A percentile compares a stretch with the other conserved stretches of the same genome.
Conservation (phyloP, 805 yeast genomes). For the Saturnispora galanensis region DNA sequence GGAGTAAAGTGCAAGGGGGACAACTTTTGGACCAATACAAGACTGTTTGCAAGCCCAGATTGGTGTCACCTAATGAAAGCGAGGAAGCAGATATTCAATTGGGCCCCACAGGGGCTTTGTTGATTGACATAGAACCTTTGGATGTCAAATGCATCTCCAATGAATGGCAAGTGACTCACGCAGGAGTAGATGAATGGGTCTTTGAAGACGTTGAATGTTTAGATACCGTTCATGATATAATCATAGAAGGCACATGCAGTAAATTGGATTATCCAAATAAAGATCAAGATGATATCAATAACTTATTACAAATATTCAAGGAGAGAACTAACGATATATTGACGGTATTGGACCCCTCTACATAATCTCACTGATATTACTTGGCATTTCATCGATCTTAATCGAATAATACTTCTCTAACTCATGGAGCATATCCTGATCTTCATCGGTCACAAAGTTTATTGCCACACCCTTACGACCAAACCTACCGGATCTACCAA, state of each 20-base stretch:
- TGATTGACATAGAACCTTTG: background rate
- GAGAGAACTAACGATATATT: constrained; percentile 3
- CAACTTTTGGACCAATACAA: too few species aligned
- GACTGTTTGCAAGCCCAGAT: too few species aligned
- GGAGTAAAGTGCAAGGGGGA: too few species aligned
- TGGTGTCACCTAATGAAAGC: background rate
- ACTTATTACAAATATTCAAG: constrained; percentile 4
- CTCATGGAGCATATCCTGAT: constrained; percentile 63
- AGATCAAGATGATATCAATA: background rate
- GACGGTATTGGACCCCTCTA: constrained; percentile 5
- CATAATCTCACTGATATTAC: constrained; percentile 37
- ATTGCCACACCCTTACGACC: constrained; percentile 98
- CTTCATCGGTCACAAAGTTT: constrained; percentile 80
- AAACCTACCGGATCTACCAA: constrained; percentile 97
- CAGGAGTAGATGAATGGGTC: constrained; percentile 6
- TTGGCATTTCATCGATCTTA: constrained; percentile 71
- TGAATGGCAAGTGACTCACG: constrained; percentile 9
- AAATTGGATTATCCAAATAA: background rate
- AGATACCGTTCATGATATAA: constrained; percentile 2
- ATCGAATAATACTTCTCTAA: constrained; percentile 66
- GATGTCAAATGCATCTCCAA: constrained; percentile 8
- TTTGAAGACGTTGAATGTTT: constrained; percentile 8
- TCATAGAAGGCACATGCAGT: constrained; percentile 4
- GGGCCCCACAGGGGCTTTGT: constrained; percentile 3
- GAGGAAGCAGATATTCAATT: constrained; percentile 1